A percentile compares a stretch with the other conserved stretches of the same genome.
Evolutionary conservation across 306 rosid species (phyloP).

Genomic region (Prunus persica): DNA sequence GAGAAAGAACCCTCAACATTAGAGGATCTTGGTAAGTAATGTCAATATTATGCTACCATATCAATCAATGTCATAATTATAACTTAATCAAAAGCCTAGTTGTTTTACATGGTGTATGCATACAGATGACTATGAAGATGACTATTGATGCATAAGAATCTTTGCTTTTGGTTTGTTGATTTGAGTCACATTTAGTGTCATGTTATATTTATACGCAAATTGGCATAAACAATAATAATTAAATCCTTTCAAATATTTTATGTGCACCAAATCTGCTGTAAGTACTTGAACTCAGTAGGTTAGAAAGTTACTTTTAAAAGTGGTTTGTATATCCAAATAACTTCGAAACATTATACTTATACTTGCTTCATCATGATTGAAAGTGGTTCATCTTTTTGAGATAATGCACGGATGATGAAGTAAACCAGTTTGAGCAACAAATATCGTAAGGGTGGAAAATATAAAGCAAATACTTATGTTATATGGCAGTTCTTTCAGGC

Average conservation of each 20-base stretch:
- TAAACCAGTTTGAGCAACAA: background rate
- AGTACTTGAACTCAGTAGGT: background rate
- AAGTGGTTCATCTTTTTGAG: background rate
- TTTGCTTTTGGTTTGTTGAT: background rate
- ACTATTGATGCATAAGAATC: background rate
- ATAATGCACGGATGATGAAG: background rate
- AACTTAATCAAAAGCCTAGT: background rate
- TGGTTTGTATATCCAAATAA: background rate
- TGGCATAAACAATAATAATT: background rate
- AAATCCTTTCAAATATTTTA: background rate
- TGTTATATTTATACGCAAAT: background rate
- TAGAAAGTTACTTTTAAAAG: background rate
- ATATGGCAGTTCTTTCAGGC: background rate
- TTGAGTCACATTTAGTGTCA: background rate
- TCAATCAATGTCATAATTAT: background rate
- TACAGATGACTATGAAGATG: background rate
- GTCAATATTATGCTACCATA: conserved; percentile 1
- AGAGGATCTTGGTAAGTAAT: conserved; percentile 80
- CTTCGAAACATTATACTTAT: background rate
- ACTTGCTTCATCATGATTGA: background rate
- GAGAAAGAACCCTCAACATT: conserved; percentile 68
- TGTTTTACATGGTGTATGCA: background rate
- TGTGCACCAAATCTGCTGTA: background rate
- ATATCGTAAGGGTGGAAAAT: background rate
- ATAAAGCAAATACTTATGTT: background rate